A percentile compares a stretch with the other conserved stretches of the same genome.
Conservation (phyloP, 805 yeast genomes). For the Metschnikowia cubensis region DNA sequence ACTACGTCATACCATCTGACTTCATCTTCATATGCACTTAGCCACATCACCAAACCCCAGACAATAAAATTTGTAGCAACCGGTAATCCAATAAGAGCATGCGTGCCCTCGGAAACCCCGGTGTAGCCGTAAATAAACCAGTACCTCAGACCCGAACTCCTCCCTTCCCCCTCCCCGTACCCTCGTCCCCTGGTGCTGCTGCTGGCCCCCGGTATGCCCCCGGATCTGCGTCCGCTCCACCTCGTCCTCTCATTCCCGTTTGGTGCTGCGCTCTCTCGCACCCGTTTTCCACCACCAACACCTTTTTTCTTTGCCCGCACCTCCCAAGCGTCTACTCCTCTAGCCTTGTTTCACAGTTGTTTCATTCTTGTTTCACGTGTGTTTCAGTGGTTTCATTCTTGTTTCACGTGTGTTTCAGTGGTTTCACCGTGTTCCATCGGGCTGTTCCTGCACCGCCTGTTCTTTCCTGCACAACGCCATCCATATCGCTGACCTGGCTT, state of each 20-base stretch:
- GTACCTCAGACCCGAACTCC: too few relatives aligned
- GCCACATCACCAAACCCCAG: background rate
- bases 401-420: background rate
- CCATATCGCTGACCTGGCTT: too few relatives aligned
- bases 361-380: background rate
- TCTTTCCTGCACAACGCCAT: background rate
- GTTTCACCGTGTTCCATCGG: too few relatives aligned
- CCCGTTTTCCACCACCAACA: background rate
- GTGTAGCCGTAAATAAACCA: too few relatives aligned
- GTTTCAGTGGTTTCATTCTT: background rate
- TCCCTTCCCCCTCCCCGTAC: too few relatives aligned
- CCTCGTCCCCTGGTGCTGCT: too few relatives aligned
- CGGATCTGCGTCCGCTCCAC: background rate
- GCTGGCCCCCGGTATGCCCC: background rate
- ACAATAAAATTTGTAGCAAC: background rate
- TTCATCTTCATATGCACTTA: background rate
- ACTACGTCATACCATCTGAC: background rate
- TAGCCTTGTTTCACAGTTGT: background rate
- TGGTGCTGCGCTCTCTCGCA: slow-evolving; percentile 2
- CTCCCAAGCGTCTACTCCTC: background rate
- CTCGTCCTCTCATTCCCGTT: background rate
- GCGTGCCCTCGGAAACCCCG: too few relatives aligned
- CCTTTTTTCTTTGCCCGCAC: slow-evolving; percentile 1
- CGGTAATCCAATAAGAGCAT: too few relatives aligned
- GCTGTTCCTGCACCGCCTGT: background rate